Conservation (phyloP, 495 filamentous ascomycete species). For the Barbatosphaeria neglecta region DNA sequence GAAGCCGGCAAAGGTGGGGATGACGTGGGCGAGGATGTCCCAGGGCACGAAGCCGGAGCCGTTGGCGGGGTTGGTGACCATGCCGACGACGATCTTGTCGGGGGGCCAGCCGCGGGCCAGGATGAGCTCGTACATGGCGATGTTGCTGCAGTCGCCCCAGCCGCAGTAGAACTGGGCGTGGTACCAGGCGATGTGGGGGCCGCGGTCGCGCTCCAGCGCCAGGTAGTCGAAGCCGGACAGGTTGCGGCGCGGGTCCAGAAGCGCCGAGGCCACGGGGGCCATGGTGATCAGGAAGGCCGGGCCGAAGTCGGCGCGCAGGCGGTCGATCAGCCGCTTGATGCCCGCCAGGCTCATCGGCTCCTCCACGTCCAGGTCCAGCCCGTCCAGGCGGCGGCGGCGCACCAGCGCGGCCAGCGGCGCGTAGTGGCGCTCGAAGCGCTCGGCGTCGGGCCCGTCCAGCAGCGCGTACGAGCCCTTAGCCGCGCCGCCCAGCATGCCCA, state of each 20-base stretch:
- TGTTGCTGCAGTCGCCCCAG: conserved; percentile 50
- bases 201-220: conserved; percentile 54
- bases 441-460: conserved; percentile 42
- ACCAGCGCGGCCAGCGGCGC: conserved; percentile 48
- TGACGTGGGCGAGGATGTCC: conserved; percentile 17
- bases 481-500: conserved; percentile 79
- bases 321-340: conserved; percentile 60
- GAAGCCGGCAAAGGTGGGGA: conserved; percentile 22
- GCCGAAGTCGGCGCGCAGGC: conserved; percentile 63
- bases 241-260: conserved; percentile 43
- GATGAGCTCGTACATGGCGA: conserved; percentile 53
- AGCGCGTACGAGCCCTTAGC: conserved; percentile 54
- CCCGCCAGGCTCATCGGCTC: conserved; percentile 63
- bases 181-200: conserved; percentile 63
- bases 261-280: conserved; percentile 65
- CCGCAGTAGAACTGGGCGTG: conserved; percentile 82
- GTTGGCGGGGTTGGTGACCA: conserved; percentile 64
- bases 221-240: conserved; percentile 69
- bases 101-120: conserved; percentile 52
- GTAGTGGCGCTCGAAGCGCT: conserved; percentile 57
- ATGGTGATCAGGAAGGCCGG: conserved; percentile 61
- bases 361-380: conserved; percentile 78
- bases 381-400: conserved; percentile 50
- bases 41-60: conserved; percentile 38
- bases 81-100: conserved; percentile 53